Conservation (phyloP, 225 moss, liverwort and hornwort genomes). For the Polytrichum commune region DNA sequence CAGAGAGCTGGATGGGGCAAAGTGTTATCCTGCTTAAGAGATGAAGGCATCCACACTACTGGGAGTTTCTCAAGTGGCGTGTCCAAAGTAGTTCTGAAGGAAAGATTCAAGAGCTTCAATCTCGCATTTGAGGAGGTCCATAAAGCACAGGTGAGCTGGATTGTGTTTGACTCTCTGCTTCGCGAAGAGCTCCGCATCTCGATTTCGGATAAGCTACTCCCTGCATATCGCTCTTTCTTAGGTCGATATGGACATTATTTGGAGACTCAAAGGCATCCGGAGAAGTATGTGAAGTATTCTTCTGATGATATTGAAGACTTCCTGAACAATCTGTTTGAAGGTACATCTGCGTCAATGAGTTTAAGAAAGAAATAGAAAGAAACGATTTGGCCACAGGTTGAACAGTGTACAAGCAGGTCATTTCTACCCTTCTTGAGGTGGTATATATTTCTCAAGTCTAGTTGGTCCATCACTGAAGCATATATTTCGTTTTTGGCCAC, state of each 20-base stretch:
- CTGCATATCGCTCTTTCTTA: slow-evolving; percentile 91
- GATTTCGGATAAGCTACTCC: slow-evolving; percentile 84
- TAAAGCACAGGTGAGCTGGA: slow-evolving; percentile 92
- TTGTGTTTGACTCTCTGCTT: slow-evolving; percentile 85
- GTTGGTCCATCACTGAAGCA: slow-evolving; percentile 19
- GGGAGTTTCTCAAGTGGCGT: slow-evolving; percentile 87
- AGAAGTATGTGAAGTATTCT: slow-evolving; percentile 88
- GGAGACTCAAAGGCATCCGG: slow-evolving; percentile 84
- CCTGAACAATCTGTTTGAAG: slow-evolving; percentile 93
- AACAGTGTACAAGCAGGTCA: not conserved
- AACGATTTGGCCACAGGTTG: slow-evolving; percentile 9
- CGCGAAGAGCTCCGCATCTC: slow-evolving; percentile 94
- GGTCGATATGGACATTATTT: slow-evolving; percentile 89
- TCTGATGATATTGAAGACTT: slow-evolving; percentile 81
- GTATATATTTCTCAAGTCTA: slow-evolving; percentile 6
- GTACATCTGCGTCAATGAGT: slow-evolving; percentile 71
- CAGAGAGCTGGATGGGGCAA: slow-evolving; percentile 94
- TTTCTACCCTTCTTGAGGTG: slow-evolving; percentile 9
- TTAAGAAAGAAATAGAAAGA: slow-evolving; percentile 60
- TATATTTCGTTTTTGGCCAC: slow-evolving; percentile 16
- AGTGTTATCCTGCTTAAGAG: slow-evolving; percentile 78
- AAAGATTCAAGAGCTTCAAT: slow-evolving; percentile 99
- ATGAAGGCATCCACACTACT: slow-evolving; percentile 87
- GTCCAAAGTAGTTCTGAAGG: slow-evolving; percentile 89
- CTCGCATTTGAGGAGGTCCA: slow-evolving; percentile 90